phyloP scores from a whole-genome alignment of 768 basidiomycete genomes.

The Hysterangium stoloniferum region DNA sequence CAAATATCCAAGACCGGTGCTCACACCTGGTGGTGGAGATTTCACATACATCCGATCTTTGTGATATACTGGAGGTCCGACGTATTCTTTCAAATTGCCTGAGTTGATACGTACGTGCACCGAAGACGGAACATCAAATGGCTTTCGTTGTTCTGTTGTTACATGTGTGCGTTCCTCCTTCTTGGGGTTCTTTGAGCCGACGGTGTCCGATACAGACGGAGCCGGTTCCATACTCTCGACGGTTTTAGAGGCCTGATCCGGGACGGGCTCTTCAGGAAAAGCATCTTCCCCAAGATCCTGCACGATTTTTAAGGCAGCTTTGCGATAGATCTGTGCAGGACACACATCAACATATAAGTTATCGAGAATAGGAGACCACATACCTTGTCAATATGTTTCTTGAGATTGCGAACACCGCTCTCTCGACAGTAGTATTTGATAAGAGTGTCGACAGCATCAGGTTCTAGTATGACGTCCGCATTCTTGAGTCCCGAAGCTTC shows the following conservation, averaged over 20 bases:
- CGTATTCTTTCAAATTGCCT: slow-evolving; percentile 91
- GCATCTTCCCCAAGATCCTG: slow-evolving; percentile 82
- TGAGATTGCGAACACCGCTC: slow-evolving; percentile 92
- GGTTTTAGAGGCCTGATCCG: slow-evolving; percentile 23
- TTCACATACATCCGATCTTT: slow-evolving; percentile 84
- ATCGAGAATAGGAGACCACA: not conserved
- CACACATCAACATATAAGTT: not conserved
- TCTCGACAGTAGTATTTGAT: slow-evolving; percentile 98
- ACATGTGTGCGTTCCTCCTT: slow-evolving; percentile 41
- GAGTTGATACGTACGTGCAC: slow-evolving; percentile 78
- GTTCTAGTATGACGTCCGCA: slow-evolving; percentile 75
- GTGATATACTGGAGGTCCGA: slow-evolving; percentile 92
- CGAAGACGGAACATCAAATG: slow-evolving; percentile 68
- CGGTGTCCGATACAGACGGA: slow-evolving; percentile 22
- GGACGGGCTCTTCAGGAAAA: slow-evolving; percentile 50
- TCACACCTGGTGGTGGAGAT: slow-evolving; percentile 84
- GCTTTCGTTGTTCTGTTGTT: slow-evolving; percentile 74
- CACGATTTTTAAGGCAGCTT: slow-evolving; percentile 88
- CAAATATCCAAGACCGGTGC: slow-evolving; percentile 90
- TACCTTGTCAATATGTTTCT: slow-evolving; percentile 99
- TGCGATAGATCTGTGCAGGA: slow-evolving; percentile 76
- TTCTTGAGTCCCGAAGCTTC: slow-evolving; percentile 81
- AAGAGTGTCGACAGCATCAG: slow-evolving; percentile 71
- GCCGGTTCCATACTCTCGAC: slow-evolving; percentile 48
- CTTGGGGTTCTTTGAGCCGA: slow-evolving; percentile 17